Evolutionary conservation across 1,284 basidiomycete species (phyloP).

Genomic region (Ustanciosporium gigantosporum): DNA sequence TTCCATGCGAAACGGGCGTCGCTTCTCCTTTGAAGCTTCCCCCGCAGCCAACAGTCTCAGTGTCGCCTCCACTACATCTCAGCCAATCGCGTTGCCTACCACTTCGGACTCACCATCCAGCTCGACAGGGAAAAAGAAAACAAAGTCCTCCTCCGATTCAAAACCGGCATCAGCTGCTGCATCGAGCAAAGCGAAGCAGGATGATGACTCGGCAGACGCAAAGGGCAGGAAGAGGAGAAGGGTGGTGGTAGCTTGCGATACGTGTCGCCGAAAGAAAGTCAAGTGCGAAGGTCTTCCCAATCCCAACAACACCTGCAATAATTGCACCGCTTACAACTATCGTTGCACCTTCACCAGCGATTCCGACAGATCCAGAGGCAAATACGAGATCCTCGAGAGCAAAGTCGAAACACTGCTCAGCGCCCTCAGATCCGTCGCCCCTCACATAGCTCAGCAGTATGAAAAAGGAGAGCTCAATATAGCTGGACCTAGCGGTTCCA

Average conservation of each 20-base stretch:
- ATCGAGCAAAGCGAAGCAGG: constrained; percentile 5
- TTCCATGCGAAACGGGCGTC: constrained; percentile 29
- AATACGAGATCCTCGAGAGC: constrained; percentile 56
- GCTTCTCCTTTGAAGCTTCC: constrained; percentile 17
- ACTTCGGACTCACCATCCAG: background rate
- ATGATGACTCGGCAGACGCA: constrained; percentile 9
- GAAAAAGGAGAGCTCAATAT: constrained; percentile 46
- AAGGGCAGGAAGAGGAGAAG: constrained; percentile 37
- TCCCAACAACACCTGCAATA: constrained; percentile 42
- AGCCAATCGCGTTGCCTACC: background rate
- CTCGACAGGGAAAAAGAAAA: constrained; percentile 9
- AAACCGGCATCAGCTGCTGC: constrained; percentile 1
- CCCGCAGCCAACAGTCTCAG: constrained; percentile 1
- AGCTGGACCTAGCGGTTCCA: constrained; percentile 21
- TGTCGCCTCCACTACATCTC: background rate
- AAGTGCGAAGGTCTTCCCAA: constrained; percentile 53
- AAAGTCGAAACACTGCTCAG: constrained; percentile 49
- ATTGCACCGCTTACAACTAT: constrained; percentile 45
- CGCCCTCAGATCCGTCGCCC: constrained; percentile 45
- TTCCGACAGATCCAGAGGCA: constrained; percentile 43
- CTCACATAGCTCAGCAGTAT: constrained; percentile 44
- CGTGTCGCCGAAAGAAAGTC: constrained; percentile 53
- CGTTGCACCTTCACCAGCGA: constrained; percentile 49
- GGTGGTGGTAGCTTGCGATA: constrained; percentile 53
- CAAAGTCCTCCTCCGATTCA: constrained; percentile 2